Base-by-base conservation (phyloP, 1,284 basidiomycete genomes). In the Wallemia ichthyophaga region DNA sequence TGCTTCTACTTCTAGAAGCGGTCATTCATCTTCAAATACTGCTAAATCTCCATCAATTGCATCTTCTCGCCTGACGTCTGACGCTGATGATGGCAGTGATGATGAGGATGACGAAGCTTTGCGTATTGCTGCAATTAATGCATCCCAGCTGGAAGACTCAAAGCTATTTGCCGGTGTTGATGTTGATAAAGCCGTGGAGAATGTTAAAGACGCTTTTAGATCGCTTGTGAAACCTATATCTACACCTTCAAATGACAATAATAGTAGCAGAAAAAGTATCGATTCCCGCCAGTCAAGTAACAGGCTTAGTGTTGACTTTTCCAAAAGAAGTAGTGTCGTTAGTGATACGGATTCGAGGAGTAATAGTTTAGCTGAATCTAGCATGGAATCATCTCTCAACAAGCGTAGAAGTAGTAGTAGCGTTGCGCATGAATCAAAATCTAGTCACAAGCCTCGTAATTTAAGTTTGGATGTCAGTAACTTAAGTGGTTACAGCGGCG, bases 21-120 rank as follows among this genome's bases (percentile, higher is more conserved):
- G 37, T 11, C 11, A 48, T 11, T 48, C 28, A 7, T 31, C 37
- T 15, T 48, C 37, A 21, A 48, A 48, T 48, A 19, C n/a, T 11
- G 37, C 37, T 21, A 48, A 48, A 48, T 48, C 37, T 5, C 37
- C 37, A 11, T 48, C 37, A 19, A 48, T 48, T 5, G 37, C 37
- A 5, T 48, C 37, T 11, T 48, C 37, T 48, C 37, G n/a, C n/a
- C n/a, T 48, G 5, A 48, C 37, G n/a, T 48, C 37, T 17, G 37
- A 48, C 37, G 37, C n/a, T 11, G 37, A 48, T 17, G 66, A 67
- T 56, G 60, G 61, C 1, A 66, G 65, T 15, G 64, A 66, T 11
- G 65, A 64, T 11, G 63, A 62, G 11, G 63, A 61, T 2, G 60
- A 56, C 28, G 62, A 63, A 23, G 23, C 28, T 23, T 26, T 57